Evolutionary conservation across 768 basidiomycete species (phyloP), one percentile per base, ranked within the genome.

Genomic region (Lactifluus piperatus): DNA sequence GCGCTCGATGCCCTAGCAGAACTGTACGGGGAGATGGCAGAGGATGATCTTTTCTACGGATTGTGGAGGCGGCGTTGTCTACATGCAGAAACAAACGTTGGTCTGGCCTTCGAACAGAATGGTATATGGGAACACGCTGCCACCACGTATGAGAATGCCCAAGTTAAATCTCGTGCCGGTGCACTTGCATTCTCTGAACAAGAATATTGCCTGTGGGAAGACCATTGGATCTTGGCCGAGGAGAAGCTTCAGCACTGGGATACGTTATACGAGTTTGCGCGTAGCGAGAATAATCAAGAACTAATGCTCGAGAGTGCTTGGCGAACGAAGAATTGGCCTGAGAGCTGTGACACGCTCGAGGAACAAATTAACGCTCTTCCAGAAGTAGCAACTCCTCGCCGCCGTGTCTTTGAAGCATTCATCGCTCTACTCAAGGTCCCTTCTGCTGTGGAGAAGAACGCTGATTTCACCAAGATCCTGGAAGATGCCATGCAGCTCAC

Each of bases 201-300:
- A 1, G 97, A 99, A 71, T 97, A 94, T 70, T 93, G 90, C 66
- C 76, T 99, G 20, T 99, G 97, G 97, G 97, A 99, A 67, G 97
- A 99, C 70, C 97, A 99, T 70, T 99, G 97, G 95, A 89, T 99
- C 59, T 75, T 94, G 8, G 81, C 94, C 1, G 87, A 93, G 0
- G 91, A 95, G 74, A 99, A 99, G 71, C 76, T 99, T 18, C 97
- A 98, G 69, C 90, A 97, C 62, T 99, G 97, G 97, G 97, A 99
- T 59, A 82, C 88, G 22, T 79, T 99, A 4, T 83, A 89, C 62
- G 97, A 99, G 53, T 81, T 99, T 20, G 93, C 92, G 1, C 84
- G 85, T 64, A 82, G 77, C 56, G 95, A 98, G 71, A 83, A 82
- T 27, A 97, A 98, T 67, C 83, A 91, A 57, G 97, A 99, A 68